Percentiles rank a stretch among this genome's conserved stretches.
Evolutionary conservation across 306 rosid species (phyloP).

Genomic region (Begonia loranthoides): DNA sequence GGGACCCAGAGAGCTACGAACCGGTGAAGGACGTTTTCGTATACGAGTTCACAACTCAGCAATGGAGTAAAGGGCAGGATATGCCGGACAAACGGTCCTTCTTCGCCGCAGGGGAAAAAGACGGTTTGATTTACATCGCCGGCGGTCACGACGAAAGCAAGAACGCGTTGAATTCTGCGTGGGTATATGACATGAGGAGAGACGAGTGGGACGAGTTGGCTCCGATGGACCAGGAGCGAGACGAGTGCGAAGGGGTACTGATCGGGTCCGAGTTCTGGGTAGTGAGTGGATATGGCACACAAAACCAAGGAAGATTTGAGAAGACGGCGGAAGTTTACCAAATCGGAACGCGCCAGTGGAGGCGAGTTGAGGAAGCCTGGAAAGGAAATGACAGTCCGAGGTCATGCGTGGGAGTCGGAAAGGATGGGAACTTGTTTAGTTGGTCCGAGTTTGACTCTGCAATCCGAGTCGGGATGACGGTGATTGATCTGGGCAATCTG

Average conservation of each 20-base stretch:
- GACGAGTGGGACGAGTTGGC: conserved; percentile 31
- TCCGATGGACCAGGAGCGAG: conserved; percentile 32
- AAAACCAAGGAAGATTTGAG: conserved; percentile 32
- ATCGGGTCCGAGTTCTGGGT: conserved; percentile 36
- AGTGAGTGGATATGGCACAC: conserved; percentile 39
- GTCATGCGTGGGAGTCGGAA: conserved; percentile 21
- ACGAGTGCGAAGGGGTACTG: conserved; percentile 42
- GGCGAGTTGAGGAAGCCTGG: conserved; percentile 37
- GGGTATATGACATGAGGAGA: conserved; percentile 22
- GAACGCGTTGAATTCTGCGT: conserved; percentile 32
- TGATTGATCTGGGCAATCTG: conserved; percentile 14
- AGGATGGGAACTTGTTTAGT: conserved; percentile 19
- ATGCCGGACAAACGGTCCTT: conserved; percentile 39
- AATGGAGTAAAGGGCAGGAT: conserved; percentile 26
- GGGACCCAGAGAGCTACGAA: conserved; percentile 37
- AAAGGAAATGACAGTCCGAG: conserved; percentile 20
- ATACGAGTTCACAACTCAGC: conserved; percentile 29
- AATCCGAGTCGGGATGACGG: conserved; percentile 20
- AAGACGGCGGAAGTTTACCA: conserved; percentile 21
- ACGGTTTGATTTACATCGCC: conserved; percentile 20
- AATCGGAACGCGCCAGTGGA: conserved; percentile 21
- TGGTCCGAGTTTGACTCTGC: conserved; percentile 20
- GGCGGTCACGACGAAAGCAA: conserved; percentile 48
- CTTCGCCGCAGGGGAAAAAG: conserved; percentile 24
- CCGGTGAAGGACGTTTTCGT: conserved; percentile 36